Evolutionary conservation across 805 yeast genomes (phyloP), one percentile per base, ranked within the genome.

Genomic region (Candida xyloterini): DNA sequence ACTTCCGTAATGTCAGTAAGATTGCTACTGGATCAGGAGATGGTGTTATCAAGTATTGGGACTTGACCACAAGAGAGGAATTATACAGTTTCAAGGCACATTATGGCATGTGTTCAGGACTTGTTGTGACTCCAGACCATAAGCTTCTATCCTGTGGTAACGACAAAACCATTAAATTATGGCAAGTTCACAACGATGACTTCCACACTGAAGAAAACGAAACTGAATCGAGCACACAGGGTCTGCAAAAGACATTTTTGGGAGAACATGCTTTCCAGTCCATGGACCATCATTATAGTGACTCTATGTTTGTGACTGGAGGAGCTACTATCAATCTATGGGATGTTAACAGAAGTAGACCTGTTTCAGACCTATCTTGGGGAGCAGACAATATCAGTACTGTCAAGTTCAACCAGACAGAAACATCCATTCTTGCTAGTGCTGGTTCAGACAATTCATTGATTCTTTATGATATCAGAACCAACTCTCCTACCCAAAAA

Each of bases 1-100:
- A 90, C 62, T 79, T 79, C 57, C 65, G 73, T 30, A 68, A 76
- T 31, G 71, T 89, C 35, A 84, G 79, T 54, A 81, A 80, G 56
- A 64, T 91, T 21, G 97, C 97, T 2, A 78, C 93, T 8, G 97
- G 96, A 8, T 81, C 93, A 7, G 99, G 95, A 25, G 99, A 93
- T 61, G 99, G 99, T 55, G 78, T 85, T 5, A 75, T 93, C 49
- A 93, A 93, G 60, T 85, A 87, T 57, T 93, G 99, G 99, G 86
- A 91, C 63, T 63, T 91, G 64, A 77, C 90, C 1, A 74, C 86
- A 9, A 73, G 93, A 46, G 79, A 78, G 13, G 96, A 93, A 58
- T 62, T 76, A 1, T 78, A 79, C 46, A 77, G 88, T 21, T 86
- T 83, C 58, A 80, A 81, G 58, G 98, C 95, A 0, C 99, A 93